phyloP scores from a whole-genome alignment of 2,329 filamentous ascomycete species.

The Cladosporium colombiae region DNA sequence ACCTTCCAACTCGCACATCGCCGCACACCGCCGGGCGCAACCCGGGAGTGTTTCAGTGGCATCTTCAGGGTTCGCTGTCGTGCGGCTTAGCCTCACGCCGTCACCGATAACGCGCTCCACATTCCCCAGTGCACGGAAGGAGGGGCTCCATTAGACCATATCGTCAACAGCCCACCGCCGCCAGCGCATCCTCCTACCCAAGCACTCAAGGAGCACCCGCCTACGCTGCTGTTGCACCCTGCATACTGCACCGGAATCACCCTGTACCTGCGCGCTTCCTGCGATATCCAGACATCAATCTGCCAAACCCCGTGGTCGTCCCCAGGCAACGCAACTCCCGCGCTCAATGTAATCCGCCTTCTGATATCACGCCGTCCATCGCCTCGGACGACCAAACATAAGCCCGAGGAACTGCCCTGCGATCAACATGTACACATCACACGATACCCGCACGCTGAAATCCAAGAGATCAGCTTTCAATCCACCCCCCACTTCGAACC shows the following conservation, averaged over 20 bases:
- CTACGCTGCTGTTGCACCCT: neutral
- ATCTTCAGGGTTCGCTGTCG: slow-evolving; percentile 2
- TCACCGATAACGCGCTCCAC: slow-evolving; percentile 8
- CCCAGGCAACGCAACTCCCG: neutral
- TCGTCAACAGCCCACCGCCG: slow-evolving; percentile 19
- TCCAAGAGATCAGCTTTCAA: slow-evolving; percentile 25
- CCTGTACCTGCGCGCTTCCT: neutral
- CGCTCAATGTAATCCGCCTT: slow-evolving; percentile 14
- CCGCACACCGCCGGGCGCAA: neutral
- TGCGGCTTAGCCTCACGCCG: neutral
- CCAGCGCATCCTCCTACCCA: slow-evolving; percentile 12
- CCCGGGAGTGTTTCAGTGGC: neutral
- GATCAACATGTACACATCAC: slow-evolving; percentile 13
- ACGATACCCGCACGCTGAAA: slow-evolving; percentile 25
- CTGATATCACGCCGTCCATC: neutral
- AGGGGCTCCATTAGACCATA: slow-evolving; percentile 5
- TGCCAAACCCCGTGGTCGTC: neutral
- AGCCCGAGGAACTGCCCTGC: neutral
- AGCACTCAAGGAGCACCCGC: neutral
- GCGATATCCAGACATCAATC: neutral
- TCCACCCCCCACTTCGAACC: slow-evolving; percentile 22
- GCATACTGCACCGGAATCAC: neutral
- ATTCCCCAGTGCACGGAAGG: slow-evolving; percentile 13
- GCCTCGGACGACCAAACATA: slow-evolving; percentile 1
- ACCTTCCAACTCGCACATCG: neutral